Conservation (phyloP, 2,329 filamentous ascomycete genomes). For the Xylariomycetidae sp. region DNA sequence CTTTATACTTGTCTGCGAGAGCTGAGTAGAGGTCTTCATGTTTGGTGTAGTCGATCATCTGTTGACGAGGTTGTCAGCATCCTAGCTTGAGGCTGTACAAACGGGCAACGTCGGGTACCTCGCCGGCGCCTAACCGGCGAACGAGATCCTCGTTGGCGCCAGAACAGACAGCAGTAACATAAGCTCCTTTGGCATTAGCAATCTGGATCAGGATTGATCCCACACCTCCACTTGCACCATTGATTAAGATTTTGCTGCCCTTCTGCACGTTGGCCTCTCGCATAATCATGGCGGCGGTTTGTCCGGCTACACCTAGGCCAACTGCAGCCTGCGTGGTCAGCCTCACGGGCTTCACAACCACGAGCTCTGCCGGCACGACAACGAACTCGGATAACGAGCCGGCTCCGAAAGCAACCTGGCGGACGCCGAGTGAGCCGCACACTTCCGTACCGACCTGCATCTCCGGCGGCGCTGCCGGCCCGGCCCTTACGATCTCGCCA, state of each 20-base stretch:
- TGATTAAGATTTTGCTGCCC: slow-evolving; percentile 16
- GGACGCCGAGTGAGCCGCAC: slow-evolving; percentile 24
- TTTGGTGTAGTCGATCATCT: slow-evolving; percentile 20
- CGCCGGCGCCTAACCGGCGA: slow-evolving; percentile 17
- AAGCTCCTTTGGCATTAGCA: slow-evolving; percentile 13
- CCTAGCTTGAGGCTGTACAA: too few species aligned
- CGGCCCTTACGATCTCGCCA: slow-evolving; percentile 27
- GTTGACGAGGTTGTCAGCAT: too few species aligned
- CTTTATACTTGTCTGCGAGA: slow-evolving; percentile 4
- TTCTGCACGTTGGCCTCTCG: slow-evolving; percentile 17
- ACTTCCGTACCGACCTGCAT: slow-evolving; percentile 24
- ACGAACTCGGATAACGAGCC: slow-evolving; percentile 32
- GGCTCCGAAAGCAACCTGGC: slow-evolving; percentile 21
- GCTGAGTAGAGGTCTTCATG: slow-evolving; percentile 14
- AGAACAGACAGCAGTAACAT: slow-evolving; percentile 20
- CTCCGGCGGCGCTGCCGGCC: slow-evolving; percentile 12
- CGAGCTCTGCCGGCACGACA: slow-evolving; percentile 25
- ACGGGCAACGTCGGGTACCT: slow-evolving; percentile 14
- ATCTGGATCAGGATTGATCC: slow-evolving; percentile 16
- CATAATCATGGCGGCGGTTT: slow-evolving; percentile 28
- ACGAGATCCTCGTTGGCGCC: slow-evolving; percentile 16
- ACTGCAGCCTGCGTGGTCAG: slow-evolving; percentile 19
- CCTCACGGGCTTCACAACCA: slow-evolving; percentile 22
- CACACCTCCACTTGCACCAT: slow-evolving; percentile 23
- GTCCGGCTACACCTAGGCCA: slow-evolving; percentile 29